Percentiles rank a stretch among this genome's conserved stretches.
phyloP scores from a whole-genome alignment of 129 eudicot genomes.

The Tanacetum coccineum region DNA sequence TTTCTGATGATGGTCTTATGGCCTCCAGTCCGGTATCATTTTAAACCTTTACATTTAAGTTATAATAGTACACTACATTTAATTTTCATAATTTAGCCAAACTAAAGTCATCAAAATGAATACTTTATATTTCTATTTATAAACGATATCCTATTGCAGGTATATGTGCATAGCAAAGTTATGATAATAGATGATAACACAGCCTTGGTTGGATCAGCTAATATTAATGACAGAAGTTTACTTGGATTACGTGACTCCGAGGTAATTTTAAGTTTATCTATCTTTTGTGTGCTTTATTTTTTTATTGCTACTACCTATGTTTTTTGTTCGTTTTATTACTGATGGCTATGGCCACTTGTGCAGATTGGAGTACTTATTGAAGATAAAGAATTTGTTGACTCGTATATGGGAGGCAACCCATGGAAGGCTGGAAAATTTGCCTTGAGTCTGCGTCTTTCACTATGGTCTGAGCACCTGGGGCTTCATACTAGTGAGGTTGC shows the following conservation, averaged over 20 bases:
- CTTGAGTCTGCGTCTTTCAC: slow-evolving; percentile 77
- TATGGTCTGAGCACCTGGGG: slow-evolving; percentile 97
- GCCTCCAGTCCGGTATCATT: slow-evolving; percentile 79
- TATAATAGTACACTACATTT: background rate
- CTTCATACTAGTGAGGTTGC: slow-evolving; percentile 76
- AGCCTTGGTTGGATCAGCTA: slow-evolving; percentile 82
- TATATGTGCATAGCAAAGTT: slow-evolving; percentile 94
- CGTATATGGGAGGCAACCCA: slow-evolving; percentile 79
- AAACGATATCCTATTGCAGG: slow-evolving; percentile 36
- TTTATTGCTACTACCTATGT: background rate
- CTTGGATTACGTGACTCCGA: slow-evolving; percentile 96
- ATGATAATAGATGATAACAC: slow-evolving; percentile 88
- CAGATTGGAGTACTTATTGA: slow-evolving; percentile 93
- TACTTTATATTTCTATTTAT: background rate
- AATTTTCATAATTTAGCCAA: too few relatives aligned
- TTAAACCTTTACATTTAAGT: slow-evolving; percentile 1
- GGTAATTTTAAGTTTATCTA: slow-evolving; percentile 31
- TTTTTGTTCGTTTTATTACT: background rate
- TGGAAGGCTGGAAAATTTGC: slow-evolving; percentile 96
- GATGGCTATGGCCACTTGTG: background rate
- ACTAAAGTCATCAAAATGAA: too few relatives aligned
- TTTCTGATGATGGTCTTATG: slow-evolving; percentile 74
- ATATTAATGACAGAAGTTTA: slow-evolving; percentile 92
- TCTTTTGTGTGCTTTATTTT: background rate
- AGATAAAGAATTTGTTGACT: slow-evolving; percentile 79